These are phyloP conservation scores for Coelastrella sp. DNA, from an alignment of 139 green algal genomes.

Conservation along the genomic window DNA sequence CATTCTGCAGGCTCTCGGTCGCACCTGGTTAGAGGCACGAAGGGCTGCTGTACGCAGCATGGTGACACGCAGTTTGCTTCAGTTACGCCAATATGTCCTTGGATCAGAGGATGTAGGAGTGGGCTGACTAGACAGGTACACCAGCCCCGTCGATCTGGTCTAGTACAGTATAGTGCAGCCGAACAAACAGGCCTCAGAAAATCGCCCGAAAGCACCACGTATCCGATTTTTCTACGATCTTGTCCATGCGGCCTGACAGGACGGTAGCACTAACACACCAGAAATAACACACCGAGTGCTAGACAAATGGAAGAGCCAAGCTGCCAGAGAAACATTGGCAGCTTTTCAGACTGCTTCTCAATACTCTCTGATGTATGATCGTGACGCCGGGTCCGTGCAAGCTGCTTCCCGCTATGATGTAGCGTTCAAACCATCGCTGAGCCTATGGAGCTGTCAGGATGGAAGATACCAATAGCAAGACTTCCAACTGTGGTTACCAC, in stretches of 20 bases:
- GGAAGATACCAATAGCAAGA: constrained; percentile 3
- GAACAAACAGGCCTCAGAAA: too few relatives aligned
- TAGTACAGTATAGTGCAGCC: neutral
- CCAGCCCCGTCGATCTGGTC: neutral
- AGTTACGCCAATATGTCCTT: neutral
- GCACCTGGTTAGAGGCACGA: constrained; percentile 29
- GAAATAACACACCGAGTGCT: too few relatives aligned
- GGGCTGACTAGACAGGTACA: neutral
- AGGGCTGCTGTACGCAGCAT: constrained; percentile 43
- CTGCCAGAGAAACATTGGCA: neutral
- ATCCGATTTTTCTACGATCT: neutral
- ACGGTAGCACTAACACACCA: neutral
- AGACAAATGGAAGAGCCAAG: too few relatives aligned
- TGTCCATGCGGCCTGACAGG: neutral
- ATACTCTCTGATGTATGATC: neutral
- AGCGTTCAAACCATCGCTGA: constrained; percentile 1
- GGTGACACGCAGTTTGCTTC: neutral
- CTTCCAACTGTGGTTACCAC: constrained; percentile 12
- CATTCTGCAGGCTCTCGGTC: neutral
- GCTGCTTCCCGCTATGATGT: neutral
- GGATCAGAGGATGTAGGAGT: neutral
- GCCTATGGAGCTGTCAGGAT: neutral
- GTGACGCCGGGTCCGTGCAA: neutral
- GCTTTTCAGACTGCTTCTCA: neutral
- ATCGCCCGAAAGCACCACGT: neutral